These are phyloP conservation scores for Boeremia lycopersici DNA, from an alignment of 2,329 filamentous ascomycete species.

Conservation along the genomic window DNA sequence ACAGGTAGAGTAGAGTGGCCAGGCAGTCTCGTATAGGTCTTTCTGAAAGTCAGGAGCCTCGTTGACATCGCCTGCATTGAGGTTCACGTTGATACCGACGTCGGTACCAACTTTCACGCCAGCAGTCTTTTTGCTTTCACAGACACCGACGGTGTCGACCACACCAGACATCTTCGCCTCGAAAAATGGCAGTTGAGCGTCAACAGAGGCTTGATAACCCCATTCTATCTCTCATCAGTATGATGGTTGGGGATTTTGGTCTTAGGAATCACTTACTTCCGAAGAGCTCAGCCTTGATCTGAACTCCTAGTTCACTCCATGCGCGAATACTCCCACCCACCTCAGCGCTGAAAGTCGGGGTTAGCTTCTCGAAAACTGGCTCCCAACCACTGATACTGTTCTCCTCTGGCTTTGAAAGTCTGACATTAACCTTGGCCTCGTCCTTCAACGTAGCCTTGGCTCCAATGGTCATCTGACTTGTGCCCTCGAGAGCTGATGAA, in stretches of 20 bases:
- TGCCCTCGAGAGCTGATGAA: conserved; percentile 24
- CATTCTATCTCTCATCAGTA: conserved; percentile 16
- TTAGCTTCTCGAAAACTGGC: conserved; percentile 27
- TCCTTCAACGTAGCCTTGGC: conserved; percentile 28
- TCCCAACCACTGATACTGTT: conserved; percentile 28
- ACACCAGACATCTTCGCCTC: conserved; percentile 22
- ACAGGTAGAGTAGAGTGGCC: conserved; percentile 30
- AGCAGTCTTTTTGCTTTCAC: conserved; percentile 23
- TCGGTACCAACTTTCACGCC: conserved; percentile 22
- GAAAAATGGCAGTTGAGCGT: conserved; percentile 29
- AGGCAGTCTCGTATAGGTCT: conserved; percentile 26
- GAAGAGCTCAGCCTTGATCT: conserved; percentile 28
- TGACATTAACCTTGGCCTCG: conserved; percentile 20
- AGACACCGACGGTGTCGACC: conserved; percentile 21
- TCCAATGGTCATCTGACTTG: conserved; percentile 20
- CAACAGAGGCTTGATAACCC: conserved; percentile 30
- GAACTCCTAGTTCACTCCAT: conserved; percentile 29
- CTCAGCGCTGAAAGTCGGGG: conserved; percentile 25
- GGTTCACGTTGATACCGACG: conserved; percentile 31
- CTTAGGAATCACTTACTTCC: conserved; percentile 14
- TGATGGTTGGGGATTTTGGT: too few species aligned
- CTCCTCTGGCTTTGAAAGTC: conserved; percentile 16
- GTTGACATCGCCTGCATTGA: conserved; percentile 29
- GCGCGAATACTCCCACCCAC: conserved; percentile 22
- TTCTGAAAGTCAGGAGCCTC: conserved; percentile 22